These are phyloP conservation scores for Blumeria hordei DNA, from an alignment of 2,329 filamentous ascomycete species.

Conservation along the genomic window DNA sequence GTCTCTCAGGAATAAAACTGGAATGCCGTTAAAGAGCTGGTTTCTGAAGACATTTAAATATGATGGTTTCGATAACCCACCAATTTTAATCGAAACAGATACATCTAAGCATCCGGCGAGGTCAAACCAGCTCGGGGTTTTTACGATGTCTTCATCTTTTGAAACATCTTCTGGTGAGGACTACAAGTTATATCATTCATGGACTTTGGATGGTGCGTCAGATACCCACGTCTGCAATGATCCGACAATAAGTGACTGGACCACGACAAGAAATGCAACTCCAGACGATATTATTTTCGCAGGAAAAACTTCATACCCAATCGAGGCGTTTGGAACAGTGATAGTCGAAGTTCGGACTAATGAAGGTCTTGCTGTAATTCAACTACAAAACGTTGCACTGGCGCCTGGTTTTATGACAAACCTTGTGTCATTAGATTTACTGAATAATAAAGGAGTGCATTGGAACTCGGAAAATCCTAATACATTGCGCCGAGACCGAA, in stretches of 20 bases:
- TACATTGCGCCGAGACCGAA: not conserved
- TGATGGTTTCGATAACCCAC: not conserved
- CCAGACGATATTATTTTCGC: not conserved
- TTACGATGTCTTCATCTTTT: not conserved
- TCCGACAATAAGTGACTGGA: not conserved
- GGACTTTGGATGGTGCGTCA: not conserved
- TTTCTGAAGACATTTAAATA: not conserved
- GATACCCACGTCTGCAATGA: not conserved
- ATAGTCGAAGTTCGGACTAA: not conserved
- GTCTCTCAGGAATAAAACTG: not conserved
- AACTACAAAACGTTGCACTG: not conserved
- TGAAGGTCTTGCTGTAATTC: not conserved
- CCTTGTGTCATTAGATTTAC: not conserved
- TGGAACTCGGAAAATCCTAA: not conserved
- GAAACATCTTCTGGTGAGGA: not conserved
- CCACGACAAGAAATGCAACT: not conserved
- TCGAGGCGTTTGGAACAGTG: not conserved
- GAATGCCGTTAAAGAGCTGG: not conserved
- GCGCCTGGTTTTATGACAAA: not conserved
- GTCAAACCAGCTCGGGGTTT: not conserved
- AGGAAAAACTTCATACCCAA: not conserved
- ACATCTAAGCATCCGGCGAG: not conserved
- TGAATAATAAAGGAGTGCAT: not conserved
- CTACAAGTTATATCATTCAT: not conserved
- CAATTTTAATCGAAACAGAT: not conserved